Base-by-base conservation (phyloP, 768 basidiomycete species). In the Russula sp. region DNA sequence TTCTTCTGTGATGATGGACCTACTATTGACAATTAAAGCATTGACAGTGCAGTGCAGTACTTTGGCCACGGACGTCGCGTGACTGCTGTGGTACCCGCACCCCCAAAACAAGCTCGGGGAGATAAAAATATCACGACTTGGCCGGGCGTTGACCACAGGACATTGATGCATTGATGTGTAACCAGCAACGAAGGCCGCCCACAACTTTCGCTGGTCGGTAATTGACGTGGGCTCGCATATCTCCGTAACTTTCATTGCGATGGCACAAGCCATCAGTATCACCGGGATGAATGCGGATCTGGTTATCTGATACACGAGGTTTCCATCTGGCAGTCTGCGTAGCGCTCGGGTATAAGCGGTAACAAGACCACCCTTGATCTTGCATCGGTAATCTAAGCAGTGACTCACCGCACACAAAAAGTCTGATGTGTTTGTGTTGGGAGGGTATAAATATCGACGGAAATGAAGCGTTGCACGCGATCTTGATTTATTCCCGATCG, bases 231-330 rank as follows among this genome's bases (percentile, higher is more conserved):
- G n/a, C 20, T 52, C 40, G 40, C 59, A 32, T 24, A 61, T 61
- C 50, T 53, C 59, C 59, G 50, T 24, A 20, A 11, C 6, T 36
- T 20, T 50, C 38, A n/a, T 28, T 32, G 18, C 8, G 32, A 20
- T 6, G 34, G 34, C 6, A 5, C 34, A 38, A 5, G n/a, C n/a
- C 34, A 6, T 30, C 30, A 8, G 34, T 34, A 36, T 28, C 22
- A 34, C 13, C 22, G 52, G 4, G 52, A 53, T 11, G 52, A 8
- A n/a, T 9, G 24, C 28, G 20, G 30, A 32, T 48, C 24, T 32
- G 11, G 22, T 26, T 38, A 36, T 59, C 58, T 59, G 58, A 59
- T 59, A 49, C 58, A 51, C 49, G 58, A 59, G 58, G 58, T 10
- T 14, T 50, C 16, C 22, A 34, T 34, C 49, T 14, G 46, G 46